Conservation (phyloP, 202 grass and related monocot genomes). For the Brachypodium distachyon region DNA sequence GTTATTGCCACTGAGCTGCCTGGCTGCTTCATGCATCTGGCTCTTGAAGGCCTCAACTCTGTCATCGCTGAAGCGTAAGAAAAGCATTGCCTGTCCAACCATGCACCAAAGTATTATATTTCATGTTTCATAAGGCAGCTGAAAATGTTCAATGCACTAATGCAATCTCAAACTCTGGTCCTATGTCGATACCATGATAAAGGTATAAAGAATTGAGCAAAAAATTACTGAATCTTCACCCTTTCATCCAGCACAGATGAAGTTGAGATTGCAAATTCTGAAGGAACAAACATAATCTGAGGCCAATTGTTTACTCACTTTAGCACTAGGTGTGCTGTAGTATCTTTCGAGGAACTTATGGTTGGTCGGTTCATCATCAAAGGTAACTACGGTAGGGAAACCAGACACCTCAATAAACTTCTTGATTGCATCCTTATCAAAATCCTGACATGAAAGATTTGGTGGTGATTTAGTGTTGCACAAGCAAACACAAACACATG, state of each 20-base stretch:
- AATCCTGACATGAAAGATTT: slow-evolving; percentile 45
- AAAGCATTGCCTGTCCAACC: slow-evolving; percentile 77
- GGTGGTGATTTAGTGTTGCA: neutral
- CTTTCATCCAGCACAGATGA: neutral
- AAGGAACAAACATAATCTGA: slow-evolving; percentile 12
- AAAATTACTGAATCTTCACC: neutral
- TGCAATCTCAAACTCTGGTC: neutral
- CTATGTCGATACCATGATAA: slow-evolving; percentile 7
- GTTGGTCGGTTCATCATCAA: slow-evolving; percentile 54
- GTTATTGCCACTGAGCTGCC: slow-evolving; percentile 53
- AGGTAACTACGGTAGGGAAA: slow-evolving; percentile 58
- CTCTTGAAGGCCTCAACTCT: slow-evolving; percentile 56
- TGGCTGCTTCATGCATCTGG: slow-evolving; percentile 55
- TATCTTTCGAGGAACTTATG: slow-evolving; percentile 72
- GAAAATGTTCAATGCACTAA: neutral
- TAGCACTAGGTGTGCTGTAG: slow-evolving; percentile 51
- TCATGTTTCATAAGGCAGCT: neutral
- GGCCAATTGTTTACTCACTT: slow-evolving; percentile 48
- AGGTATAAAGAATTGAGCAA: slow-evolving; percentile 15
- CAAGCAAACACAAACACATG: neutral
- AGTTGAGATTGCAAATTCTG: neutral
- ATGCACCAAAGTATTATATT: neutral
- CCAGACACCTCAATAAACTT: slow-evolving; percentile 77
- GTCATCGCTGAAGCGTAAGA: slow-evolving; percentile 53
- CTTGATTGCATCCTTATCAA: slow-evolving; percentile 51